Conservation (phyloP, 352 stramenopile genomes). For the Peronospora farinosa region DNA sequence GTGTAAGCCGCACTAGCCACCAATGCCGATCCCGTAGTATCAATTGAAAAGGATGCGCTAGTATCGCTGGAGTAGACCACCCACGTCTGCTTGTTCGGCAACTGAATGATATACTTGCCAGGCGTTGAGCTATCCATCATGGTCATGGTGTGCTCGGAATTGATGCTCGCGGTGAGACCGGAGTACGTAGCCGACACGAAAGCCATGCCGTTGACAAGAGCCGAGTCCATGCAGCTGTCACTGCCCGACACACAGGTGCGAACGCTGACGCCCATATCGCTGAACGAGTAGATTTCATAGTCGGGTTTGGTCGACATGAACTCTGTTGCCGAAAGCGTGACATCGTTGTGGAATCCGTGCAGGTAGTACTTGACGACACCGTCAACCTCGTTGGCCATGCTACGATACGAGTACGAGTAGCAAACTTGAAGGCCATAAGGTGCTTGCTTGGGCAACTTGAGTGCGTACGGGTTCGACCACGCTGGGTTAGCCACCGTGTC, state of each 20-base stretch:
- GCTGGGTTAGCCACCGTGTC: conserved; percentile 45
- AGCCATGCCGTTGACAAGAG: conserved; percentile 68
- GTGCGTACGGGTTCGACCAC: conserved; percentile 70
- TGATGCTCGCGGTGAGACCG: conserved; percentile 44
- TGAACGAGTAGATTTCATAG: conserved; percentile 69
- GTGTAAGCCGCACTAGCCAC: conserved; percentile 39
- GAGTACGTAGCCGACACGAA: conserved; percentile 66
- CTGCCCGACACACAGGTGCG: conserved; percentile 36
- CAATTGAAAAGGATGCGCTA: conserved; percentile 38
- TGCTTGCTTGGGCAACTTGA: conserved; percentile 48
- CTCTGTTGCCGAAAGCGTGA: conserved; percentile 63
- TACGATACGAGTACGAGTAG: conserved; percentile 65
- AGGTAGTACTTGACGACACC: conserved; percentile 60
- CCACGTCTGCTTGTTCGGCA: conserved; percentile 70
- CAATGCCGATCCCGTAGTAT: conserved; percentile 34
- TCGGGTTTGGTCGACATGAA: conserved; percentile 43
- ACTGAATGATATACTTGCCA: conserved; percentile 53
- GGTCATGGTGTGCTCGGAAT: conserved; percentile 45
- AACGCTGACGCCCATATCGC: conserved; percentile 53
- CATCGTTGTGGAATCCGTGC: conserved; percentile 61
- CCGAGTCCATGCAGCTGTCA: conserved; percentile 47
- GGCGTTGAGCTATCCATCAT: conserved; percentile 33
- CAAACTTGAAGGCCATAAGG: conserved; percentile 55
- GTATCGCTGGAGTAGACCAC: conserved; percentile 54
- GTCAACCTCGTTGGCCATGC: conserved; percentile 39